These are phyloP conservation scores for Pythium plurisporium DNA, from an alignment of 352 stramenopile species.

Conservation along the genomic window DNA sequence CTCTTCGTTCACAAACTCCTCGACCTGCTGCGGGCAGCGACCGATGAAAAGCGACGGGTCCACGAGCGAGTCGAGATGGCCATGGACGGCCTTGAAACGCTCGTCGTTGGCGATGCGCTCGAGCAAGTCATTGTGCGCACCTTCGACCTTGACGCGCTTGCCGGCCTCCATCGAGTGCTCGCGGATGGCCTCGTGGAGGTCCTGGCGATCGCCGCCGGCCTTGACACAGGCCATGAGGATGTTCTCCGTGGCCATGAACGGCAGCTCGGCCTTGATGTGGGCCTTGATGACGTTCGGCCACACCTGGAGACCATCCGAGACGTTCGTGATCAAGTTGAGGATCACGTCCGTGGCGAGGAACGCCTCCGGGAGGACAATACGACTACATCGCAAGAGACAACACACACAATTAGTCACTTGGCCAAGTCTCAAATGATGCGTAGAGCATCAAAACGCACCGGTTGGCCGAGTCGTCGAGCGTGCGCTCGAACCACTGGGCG, in stretches of 20 bases:
- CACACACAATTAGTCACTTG: background rate
- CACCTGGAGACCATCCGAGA: slow-evolving; percentile 95
- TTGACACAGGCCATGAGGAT: slow-evolving; percentile 99
- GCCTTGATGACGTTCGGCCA: slow-evolving; percentile 94
- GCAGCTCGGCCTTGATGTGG: slow-evolving; percentile 97
- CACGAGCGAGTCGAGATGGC: slow-evolving; percentile 93
- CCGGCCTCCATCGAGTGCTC: slow-evolving; percentile 98
- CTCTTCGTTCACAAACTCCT: slow-evolving; percentile 95
- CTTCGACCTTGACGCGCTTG: slow-evolving; percentile 97
- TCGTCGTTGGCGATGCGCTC: slow-evolving; percentile 94
- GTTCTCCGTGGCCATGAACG: slow-evolving; percentile 99
- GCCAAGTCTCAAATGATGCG: background rate
- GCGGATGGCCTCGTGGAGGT: slow-evolving; percentile 97
- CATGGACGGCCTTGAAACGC: slow-evolving; percentile 94
- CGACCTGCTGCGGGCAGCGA: slow-evolving; percentile 92
- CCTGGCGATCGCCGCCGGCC: slow-evolving; percentile 93
- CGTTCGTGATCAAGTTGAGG: slow-evolving; percentile 96
- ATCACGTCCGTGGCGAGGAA: slow-evolving; percentile 98
- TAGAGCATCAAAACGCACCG: slow-evolving; percentile 45
- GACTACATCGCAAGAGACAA: slow-evolving; percentile 32
- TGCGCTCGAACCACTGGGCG: slow-evolving; percentile 99
- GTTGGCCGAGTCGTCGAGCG: slow-evolving; percentile 98
- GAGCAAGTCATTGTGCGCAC: slow-evolving; percentile 96
- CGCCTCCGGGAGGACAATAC: slow-evolving; percentile 96
- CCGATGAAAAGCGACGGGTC: slow-evolving; percentile 97